Conservation (phyloP, 2,329 filamentous ascomycete species). For the Pseudohalonectria lignicola region DNA sequence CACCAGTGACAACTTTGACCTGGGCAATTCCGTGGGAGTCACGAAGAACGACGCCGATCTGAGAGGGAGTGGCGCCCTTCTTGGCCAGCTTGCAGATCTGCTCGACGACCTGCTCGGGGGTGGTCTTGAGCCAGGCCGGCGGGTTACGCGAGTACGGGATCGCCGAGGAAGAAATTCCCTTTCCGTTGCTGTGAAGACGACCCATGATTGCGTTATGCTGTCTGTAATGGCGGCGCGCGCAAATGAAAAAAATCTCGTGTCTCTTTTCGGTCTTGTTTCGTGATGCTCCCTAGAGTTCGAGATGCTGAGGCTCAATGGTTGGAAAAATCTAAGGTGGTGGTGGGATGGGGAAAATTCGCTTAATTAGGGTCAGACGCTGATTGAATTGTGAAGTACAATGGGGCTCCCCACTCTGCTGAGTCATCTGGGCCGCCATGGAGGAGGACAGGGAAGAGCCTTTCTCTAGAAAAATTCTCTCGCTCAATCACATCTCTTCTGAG, state of each 20-base stretch:
- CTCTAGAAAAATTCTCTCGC: no score
- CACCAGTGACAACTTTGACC: constrained; percentile 93
- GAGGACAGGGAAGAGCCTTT: no score
- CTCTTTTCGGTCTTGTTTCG: no score
- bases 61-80: constrained; percentile 96
- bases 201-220: constrained; percentile 61
- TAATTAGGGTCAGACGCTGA: constrained; percentile 29
- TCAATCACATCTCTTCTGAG: no score
- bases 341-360: constrained; percentile 31
- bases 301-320: neutral
- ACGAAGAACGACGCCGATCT: constrained; percentile 98
- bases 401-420: neutral
- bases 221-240: no score
- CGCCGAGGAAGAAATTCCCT: constrained; percentile 94
- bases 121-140: constrained; percentile 97
- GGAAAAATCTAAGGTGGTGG: constrained; percentile 6
- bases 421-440: no score
- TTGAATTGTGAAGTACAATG: constrained; percentile 8
- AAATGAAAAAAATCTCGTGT: no score
- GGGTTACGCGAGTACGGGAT: constrained; percentile 92
- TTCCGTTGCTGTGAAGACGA: constrained; percentile 98
- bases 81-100: constrained; percentile 98
- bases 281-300: no score
- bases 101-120: constrained; percentile 94
- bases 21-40: constrained; percentile 97